Evolutionary conservation across 2,329 filamentous ascomycete species (phyloP).

Genomic region (Penicillium digitatum): DNA sequence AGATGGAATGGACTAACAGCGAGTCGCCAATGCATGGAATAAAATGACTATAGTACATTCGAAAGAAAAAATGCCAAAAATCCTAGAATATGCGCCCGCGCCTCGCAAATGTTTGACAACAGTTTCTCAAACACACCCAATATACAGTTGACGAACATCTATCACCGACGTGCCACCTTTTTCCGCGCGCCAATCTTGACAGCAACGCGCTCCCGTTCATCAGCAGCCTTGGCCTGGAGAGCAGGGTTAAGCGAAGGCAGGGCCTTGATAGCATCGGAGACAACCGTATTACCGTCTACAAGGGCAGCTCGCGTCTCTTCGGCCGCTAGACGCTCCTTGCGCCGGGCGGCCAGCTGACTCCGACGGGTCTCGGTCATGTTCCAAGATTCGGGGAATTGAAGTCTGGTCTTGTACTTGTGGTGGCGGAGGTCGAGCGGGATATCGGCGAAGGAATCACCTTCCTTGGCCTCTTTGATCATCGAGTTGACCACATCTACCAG

Average conservation of each 20-base stretch:
- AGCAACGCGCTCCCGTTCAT: conserved; percentile 27
- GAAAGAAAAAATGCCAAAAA: conserved; percentile 25
- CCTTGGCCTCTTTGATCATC: conserved; percentile 71
- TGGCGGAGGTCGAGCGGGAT: conserved; percentile 86
- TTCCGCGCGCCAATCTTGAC: conserved; percentile 26
- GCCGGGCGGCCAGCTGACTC: conserved; percentile 59
- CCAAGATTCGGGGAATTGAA: conserved; percentile 79
- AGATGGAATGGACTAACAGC: conserved; percentile 3
- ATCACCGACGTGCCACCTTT: conserved; percentile 21
- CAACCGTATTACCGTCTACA: conserved; percentile 46
- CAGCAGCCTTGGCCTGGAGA: conserved; percentile 22
- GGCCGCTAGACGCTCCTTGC: conserved; percentile 50
- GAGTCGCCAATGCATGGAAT: conserved; percentile 21
- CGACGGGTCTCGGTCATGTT: conserved; percentile 67
- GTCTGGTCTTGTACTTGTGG: conserved; percentile 64
- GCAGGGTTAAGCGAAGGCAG: conserved; percentile 35
- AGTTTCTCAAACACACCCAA: conserved; percentile 24
- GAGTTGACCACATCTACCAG: conserved; percentile 72
- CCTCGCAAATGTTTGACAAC: conserved; percentile 31
- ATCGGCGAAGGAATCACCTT: conserved; percentile 81
- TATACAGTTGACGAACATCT: conserved; percentile 14
- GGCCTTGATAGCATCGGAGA: conserved; percentile 31
- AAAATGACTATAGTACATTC: conserved; percentile 28
- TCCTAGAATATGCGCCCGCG: conserved; percentile 33
- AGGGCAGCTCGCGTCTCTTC: conserved; percentile 60